Evolutionary conservation across 257 asterid genomes (phyloP).

Genomic region (Solanum peruvianum): DNA sequence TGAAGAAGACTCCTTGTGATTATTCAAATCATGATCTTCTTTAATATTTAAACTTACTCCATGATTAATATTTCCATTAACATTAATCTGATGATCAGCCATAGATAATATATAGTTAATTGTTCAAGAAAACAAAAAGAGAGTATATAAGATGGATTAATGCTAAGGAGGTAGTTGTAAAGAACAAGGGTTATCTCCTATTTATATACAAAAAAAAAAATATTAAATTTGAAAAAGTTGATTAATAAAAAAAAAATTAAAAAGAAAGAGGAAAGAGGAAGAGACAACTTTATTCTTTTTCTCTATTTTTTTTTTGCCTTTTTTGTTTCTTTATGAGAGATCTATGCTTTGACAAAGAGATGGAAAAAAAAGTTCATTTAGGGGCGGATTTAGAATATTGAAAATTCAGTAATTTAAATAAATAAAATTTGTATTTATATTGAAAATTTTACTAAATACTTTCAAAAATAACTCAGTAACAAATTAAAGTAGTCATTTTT

Average conservation of each 20-base stretch:
- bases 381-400: background rate
- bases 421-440: too few relatives aligned
- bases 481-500: background rate
- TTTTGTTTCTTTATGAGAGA: background rate
- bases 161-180: background rate
- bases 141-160: background rate
- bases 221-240: background rate
- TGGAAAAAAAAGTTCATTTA: background rate
- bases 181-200: background rate
- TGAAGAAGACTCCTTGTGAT: slow-evolving; percentile 2
- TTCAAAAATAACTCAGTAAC: background rate
- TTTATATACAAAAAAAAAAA: background rate
- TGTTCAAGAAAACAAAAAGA: background rate
- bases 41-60: slow-evolving; percentile 31
- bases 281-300: background rate
- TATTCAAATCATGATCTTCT: slow-evolving; percentile 31
- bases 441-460: fast-evolving
- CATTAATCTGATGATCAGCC: slow-evolving; percentile 27
- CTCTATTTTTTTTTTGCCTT: background rate
- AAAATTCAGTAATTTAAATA: fast-evolving
- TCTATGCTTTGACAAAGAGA: background rate
- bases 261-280: background rate
- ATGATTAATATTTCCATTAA: slow-evolving; percentile 22
- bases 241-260: background rate
- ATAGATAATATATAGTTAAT: background rate